Percentiles rank a stretch among this genome's conserved stretches.
These are phyloP conservation scores for Globisporangium mamillatum DNA, from an alignment of 352 stramenopile species.

Conservation along the genomic window DNA sequence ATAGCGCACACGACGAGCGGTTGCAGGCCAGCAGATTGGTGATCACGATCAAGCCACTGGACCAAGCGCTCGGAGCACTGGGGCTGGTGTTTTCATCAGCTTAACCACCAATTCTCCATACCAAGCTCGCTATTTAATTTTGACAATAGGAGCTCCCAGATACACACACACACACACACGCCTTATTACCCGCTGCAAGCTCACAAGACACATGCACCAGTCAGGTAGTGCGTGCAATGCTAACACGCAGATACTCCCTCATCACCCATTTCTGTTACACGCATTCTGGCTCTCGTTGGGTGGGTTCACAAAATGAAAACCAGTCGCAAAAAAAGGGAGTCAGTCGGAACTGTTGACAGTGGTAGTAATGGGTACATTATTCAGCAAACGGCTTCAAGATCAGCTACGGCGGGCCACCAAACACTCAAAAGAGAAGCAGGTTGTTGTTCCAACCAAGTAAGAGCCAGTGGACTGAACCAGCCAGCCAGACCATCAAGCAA, in stretches of 20 bases:
- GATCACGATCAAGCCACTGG: conserved; percentile 1
- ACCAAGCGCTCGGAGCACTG: background rate
- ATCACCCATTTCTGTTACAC: background rate
- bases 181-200: too few species aligned
- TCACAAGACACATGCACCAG: too few species aligned
- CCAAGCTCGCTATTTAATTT: too few species aligned
- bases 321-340: background rate
- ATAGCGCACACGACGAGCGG: background rate
- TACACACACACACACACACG: too few species aligned
- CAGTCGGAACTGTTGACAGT: background rate
- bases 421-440: too few species aligned
- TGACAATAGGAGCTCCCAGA: background rate
- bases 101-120: background rate
- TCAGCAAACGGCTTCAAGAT: background rate
- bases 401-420: background rate
- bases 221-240: too few species aligned
- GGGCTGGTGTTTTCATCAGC: background rate
- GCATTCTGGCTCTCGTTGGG: background rate
- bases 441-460: too few species aligned
- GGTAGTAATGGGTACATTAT: too few species aligned
- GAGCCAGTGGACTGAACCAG: too few species aligned
- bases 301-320: background rate
- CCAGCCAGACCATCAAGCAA: too few species aligned
- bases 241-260: background rate
- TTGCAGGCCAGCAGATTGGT: background rate